Evolutionary conservation across 345 rosid genomes (phyloP), one percentile per base, ranked within the genome.

Genomic region (Barbarea vulgaris): DNA sequence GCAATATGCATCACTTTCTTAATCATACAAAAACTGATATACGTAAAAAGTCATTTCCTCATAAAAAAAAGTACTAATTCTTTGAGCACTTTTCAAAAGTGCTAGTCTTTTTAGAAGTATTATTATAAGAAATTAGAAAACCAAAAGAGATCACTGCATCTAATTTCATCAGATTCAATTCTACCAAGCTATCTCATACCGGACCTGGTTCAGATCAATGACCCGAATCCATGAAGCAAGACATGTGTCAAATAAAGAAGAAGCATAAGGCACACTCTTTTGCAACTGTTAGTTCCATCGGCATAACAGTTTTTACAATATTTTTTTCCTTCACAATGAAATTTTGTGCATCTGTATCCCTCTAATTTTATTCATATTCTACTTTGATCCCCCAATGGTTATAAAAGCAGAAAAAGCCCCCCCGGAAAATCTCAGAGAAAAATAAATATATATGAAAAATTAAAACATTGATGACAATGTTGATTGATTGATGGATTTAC

Each of bases 221-320:
- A 56, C 24, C 21, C 41, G 19, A 56, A 30, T 51, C 27, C 27
- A 51, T 22, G 11, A 31, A 52, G 21, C 18, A 36, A 68, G 11
- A 58, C 10, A 53, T 22, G 1, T 42, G 34, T 15, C 48, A 13
- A 50, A 48, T 3, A 50, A 31, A 48, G 39, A 59, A 39, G 27
- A 72, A 51, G 33, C 56, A 41, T 17, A 44, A 31, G 58, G 39
- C 21, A 44, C 58, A 55, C 59, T 72, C 13, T 77, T n/a, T n/a
- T n/a, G 77, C 82, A 81, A 76, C 87, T 75, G 89, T 67, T 74
- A 83, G 78, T 82, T 60, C 87, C 57, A 80, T 73, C 28, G 85
- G 79, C 78, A 36, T 64, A 53, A 56, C 67, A 50, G 70, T 65
- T 57, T 63, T 64, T 37, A 57, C 60, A 58, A 46, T 59, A 68